Evolutionary conservation across 106 monocot species (phyloP).

Genomic region (Amphibolis antarctica): DNA sequence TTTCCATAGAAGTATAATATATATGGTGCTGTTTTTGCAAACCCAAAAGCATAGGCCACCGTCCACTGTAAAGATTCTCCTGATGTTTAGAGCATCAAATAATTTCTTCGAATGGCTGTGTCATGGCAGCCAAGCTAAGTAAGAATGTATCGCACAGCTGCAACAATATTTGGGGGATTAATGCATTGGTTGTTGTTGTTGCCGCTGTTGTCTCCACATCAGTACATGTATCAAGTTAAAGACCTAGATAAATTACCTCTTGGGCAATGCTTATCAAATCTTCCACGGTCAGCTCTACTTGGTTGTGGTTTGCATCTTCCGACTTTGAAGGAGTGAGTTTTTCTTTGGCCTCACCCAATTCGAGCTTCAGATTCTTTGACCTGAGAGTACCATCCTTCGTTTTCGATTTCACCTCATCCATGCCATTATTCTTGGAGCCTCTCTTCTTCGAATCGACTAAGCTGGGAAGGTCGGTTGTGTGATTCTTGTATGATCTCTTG

Average conservation of each 20-base stretch:
- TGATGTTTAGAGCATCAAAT: too few relatives aligned
- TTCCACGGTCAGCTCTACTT: constrained; percentile 41
- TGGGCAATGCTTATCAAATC: constrained; percentile 61
- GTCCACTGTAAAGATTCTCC: too few relatives aligned
- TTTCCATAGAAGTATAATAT: too few relatives aligned
- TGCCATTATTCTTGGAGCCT: neutral
- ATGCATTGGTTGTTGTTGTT: too few relatives aligned
- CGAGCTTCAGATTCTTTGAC: neutral
- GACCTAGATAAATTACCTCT: constrained; percentile 32
- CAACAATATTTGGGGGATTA: too few relatives aligned
- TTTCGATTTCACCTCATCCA: neutral
- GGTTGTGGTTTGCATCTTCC: constrained; percentile 23
- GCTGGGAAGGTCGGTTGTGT: neutral
- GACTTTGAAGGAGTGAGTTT: constrained; percentile 10
- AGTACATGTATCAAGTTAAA: neutral
- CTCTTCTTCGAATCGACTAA: neutral
- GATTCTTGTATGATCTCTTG: neutral
- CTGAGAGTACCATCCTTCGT: neutral
- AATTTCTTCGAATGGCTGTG: too few relatives aligned
- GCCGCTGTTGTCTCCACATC: too few relatives aligned
- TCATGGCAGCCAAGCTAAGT: too few relatives aligned
- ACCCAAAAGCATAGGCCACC: too few relatives aligned
- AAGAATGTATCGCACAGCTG: too few relatives aligned
- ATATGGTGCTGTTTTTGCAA: too few relatives aligned
- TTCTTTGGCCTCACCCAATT: neutral